These are phyloP conservation scores for Dillenia turbinata DNA, from an alignment of 164 flowering plant genomes.

Conservation along the genomic window DNA sequence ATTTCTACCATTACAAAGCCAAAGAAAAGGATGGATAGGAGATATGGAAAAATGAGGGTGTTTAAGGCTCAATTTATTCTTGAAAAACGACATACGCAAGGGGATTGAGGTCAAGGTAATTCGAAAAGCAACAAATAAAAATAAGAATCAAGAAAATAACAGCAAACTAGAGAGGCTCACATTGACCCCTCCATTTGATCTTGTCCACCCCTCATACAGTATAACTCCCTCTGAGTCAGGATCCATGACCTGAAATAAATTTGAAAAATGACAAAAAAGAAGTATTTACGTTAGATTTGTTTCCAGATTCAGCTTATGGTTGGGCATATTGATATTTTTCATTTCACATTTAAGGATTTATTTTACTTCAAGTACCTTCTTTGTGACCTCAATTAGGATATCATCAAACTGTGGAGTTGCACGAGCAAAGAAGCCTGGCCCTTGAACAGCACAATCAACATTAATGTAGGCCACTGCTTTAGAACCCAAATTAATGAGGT, in stretches of 20 bases:
- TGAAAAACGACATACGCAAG: too few relatives aligned
- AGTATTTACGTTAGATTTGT: background rate
- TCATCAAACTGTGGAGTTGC: constrained; percentile 91
- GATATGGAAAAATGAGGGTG: too few relatives aligned
- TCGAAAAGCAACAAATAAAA: too few relatives aligned
- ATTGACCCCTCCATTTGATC: constrained; percentile 32
- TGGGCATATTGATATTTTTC: background rate
- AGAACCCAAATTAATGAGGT: constrained; percentile 61
- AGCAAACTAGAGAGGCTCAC: constrained; percentile 29
- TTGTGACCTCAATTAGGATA: constrained; percentile 70
- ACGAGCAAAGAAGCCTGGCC: constrained; percentile 82
- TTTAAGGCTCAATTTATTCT: too few relatives aligned
- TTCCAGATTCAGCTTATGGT: background rate
- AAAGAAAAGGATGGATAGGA: too few relatives aligned
- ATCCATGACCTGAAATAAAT: constrained; percentile 59
- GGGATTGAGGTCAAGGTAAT: too few relatives aligned
- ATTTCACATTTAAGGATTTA: background rate
- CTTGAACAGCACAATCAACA: constrained; percentile 99
- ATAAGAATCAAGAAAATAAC: background rate
- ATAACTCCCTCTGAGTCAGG: constrained; percentile 58
- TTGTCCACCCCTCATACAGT: constrained; percentile 51
- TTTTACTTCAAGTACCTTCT: constrained; percentile 45
- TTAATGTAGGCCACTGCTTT: constrained; percentile 87
- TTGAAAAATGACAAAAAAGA: constrained; percentile 3
- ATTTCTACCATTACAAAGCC: too few relatives aligned